These are phyloP conservation scores for Pseudognaphalium luteoalbum DNA, from an alignment of 129 eudicot species.

Conservation along the genomic window DNA sequence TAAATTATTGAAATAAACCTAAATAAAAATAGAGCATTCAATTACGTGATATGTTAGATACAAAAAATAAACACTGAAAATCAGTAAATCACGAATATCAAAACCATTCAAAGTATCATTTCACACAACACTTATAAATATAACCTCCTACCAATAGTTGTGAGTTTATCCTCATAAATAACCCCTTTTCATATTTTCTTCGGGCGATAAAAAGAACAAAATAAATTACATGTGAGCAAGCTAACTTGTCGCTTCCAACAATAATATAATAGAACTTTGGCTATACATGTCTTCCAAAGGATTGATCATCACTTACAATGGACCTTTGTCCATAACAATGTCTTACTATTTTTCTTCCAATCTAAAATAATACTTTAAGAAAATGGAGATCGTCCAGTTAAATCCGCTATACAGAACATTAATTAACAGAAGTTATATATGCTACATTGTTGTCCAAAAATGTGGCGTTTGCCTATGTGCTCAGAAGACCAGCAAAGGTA, in stretches of 20 bases:
- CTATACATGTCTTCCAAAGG: background rate
- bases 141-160: constrained; percentile 3
- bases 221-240: background rate
- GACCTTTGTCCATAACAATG: background rate
- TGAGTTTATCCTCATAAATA: constrained; percentile 1
- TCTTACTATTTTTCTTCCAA: background rate
- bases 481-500: constrained; percentile 9
- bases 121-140: background rate
- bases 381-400: background rate
- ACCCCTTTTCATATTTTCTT: constrained; percentile 13
- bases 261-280: background rate
- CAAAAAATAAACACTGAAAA: background rate
- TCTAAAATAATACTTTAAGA: background rate
- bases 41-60: background rate
- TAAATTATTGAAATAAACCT: constrained; percentile 3
- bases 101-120: constrained; percentile 6
- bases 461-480: background rate
- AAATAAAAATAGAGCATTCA: background rate
- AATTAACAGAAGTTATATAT: background rate
- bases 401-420: background rate
- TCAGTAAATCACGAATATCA: background rate
- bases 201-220: background rate
- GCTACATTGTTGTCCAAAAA: background rate
- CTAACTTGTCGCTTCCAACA: background rate
- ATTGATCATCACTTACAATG: background rate